These are phyloP conservation scores for Phaffomyces thermotolerans DNA, from an alignment of 805 yeast genomes.

Conservation along the genomic window DNA sequence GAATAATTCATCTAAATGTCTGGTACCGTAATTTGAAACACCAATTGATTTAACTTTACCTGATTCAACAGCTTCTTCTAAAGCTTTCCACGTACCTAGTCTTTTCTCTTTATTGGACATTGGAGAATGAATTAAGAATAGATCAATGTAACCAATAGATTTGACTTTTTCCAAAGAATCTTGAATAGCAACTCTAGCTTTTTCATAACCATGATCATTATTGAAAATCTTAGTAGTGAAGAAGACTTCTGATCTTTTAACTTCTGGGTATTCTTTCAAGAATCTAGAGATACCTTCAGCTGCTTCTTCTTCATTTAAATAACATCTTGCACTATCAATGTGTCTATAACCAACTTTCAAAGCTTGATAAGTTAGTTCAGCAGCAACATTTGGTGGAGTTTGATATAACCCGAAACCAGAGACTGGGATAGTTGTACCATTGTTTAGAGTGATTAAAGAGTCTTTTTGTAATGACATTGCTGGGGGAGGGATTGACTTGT, in stretches of 20 bases:
- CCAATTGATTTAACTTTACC: slow-evolving; percentile 64
- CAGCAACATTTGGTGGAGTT: slow-evolving; percentile 17
- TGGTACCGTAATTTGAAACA: slow-evolving; percentile 67
- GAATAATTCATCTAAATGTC: slow-evolving; percentile 56
- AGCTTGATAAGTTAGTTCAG: slow-evolving; percentile 16
- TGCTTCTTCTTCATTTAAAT: slow-evolving; percentile 17
- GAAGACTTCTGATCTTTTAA: slow-evolving; percentile 19
- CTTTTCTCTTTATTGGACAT: slow-evolving; percentile 39
- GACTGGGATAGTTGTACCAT: slow-evolving; percentile 18
- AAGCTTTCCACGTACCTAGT: slow-evolving; percentile 60
- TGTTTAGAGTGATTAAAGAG: slow-evolving; percentile 14
- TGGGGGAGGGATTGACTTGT: background rate
- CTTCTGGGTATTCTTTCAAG: slow-evolving; percentile 15
- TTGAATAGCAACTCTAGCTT: slow-evolving; percentile 32
- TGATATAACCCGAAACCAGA: slow-evolving; percentile 21
- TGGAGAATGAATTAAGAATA: slow-evolving; percentile 65
- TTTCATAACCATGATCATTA: slow-evolving; percentile 9
- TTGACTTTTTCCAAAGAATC: slow-evolving; percentile 45
- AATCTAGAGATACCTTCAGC: slow-evolving; percentile 18
- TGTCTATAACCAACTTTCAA: slow-evolving; percentile 21
- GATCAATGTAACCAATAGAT: slow-evolving; percentile 57
- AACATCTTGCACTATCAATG: slow-evolving; percentile 18
- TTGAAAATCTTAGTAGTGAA: slow-evolving; percentile 19
- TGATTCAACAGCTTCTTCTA: slow-evolving; percentile 62
- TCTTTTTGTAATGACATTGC: slow-evolving; percentile 9